These are phyloP conservation scores for Selaginella moellendorffii DNA, from an alignment of 75 land plant species.

Conservation along the genomic window DNA sequence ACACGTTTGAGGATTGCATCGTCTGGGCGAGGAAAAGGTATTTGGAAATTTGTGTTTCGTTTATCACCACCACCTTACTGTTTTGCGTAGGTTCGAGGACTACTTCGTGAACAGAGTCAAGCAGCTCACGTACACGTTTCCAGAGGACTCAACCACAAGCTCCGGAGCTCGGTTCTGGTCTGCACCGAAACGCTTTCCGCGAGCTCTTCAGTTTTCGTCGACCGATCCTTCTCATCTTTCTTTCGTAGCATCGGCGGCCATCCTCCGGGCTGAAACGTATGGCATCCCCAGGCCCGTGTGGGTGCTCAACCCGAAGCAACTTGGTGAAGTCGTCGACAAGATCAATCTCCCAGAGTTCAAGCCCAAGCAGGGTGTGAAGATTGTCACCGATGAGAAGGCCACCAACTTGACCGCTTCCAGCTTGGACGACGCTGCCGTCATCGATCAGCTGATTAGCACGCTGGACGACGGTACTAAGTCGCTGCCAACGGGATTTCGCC, in stretches of 20 bases:
- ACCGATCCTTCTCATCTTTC: constrained; percentile 47
- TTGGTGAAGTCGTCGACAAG: constrained; percentile 49
- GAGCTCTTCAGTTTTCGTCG: constrained; percentile 44
- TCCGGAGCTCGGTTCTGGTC: constrained; percentile 61
- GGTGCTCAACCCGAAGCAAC: constrained; percentile 30
- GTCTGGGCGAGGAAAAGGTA: constrained; percentile 68
- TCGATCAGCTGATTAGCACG: constrained; percentile 36
- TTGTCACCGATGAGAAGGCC: constrained; percentile 83
- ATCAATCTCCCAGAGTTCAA: constrained; percentile 49
- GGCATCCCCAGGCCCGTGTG: constrained; percentile 70
- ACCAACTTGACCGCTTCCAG: constrained; percentile 37
- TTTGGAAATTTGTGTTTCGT: background rate
- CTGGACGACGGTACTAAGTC: constrained; percentile 37
- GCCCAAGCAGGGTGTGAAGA: constrained; percentile 73
- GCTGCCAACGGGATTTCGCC: constrained; percentile 44
- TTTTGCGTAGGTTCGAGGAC: constrained; percentile 63
- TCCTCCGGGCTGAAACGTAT: constrained; percentile 64
- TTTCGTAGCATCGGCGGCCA: constrained; percentile 52
- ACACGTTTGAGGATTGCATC: constrained; percentile 65
- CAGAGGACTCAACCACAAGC: constrained; percentile 71
- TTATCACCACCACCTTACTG: background rate
- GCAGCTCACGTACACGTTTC: constrained; percentile 85
- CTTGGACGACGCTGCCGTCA: constrained; percentile 59
- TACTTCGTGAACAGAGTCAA: constrained; percentile 84
- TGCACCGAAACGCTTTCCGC: constrained; percentile 86